A percentile compares a stretch with the other conserved stretches of the same genome.
phyloP scores from a whole-genome alignment of 768 basidiomycete genomes.

The Mycena latifolia region DNA sequence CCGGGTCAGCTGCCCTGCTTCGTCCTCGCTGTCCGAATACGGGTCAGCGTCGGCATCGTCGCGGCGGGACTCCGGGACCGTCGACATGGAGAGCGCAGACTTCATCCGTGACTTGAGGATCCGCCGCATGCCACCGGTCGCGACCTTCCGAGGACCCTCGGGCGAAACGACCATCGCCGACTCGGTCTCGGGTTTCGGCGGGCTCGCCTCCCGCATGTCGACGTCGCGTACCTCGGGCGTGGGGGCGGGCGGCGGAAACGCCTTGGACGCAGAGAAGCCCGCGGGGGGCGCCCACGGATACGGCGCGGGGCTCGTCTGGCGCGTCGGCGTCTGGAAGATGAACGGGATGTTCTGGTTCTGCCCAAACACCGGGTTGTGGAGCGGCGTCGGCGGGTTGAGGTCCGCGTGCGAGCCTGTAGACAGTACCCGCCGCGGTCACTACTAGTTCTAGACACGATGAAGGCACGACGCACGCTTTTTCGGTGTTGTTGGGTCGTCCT shows the following conservation, averaged over 20 bases:
- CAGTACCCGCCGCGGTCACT: not conserved
- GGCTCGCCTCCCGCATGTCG: conserved; percentile 82
- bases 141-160: conserved; percentile 60
- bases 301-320: conserved; percentile 49
- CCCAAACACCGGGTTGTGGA: conserved; percentile 68
- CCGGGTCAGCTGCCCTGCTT: conserved; percentile 58
- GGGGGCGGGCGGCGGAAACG: conserved; percentile 59
- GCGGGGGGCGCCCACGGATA: conserved; percentile 79
- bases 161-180: conserved; percentile 18
- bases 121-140: conserved; percentile 73
- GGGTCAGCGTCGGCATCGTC: conserved; percentile 53
- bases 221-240: conserved; percentile 70
- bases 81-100: conserved; percentile 42
- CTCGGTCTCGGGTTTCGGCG: conserved; percentile 59
- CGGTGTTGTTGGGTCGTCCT: conserved; percentile 64
- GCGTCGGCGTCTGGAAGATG: conserved; percentile 71
- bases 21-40: conserved; percentile 61
- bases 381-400: conserved; percentile 57
- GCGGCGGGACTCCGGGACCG: conserved; percentile 47
- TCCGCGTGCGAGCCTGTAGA: conserved; percentile 54
- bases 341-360: conserved; percentile 78
- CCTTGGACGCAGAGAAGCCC: conserved; percentile 68
- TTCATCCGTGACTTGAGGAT: conserved; percentile 74
- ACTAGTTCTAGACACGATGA: conserved; percentile 19
- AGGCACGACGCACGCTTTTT: conserved; percentile 71